These are phyloP conservation scores for Quercus lobata DNA, from an alignment of 331 rosid genomes.

Conservation along the genomic window DNA sequence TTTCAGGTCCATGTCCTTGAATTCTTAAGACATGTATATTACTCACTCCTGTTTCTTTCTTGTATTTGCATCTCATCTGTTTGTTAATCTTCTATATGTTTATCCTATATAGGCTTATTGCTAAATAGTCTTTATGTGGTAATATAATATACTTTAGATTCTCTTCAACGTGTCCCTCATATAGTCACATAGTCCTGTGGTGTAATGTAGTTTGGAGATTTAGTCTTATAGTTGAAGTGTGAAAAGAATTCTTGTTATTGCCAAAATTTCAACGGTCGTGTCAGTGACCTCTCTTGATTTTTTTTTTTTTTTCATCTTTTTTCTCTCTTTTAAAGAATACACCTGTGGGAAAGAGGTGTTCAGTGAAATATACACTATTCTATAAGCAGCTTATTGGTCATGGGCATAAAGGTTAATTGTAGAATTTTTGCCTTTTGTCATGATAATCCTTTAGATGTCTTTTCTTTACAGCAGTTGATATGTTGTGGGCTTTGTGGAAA, in stretches of 20 bases:
- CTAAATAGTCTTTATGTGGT: neutral
- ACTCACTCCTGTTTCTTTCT: neutral
- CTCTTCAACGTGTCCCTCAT: neutral
- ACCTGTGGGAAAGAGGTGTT: neutral
- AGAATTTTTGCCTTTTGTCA: neutral
- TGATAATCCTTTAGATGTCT: too few species aligned
- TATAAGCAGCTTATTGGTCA: neutral
- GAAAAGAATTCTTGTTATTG: neutral
- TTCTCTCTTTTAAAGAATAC: too few species aligned
- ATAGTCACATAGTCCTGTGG: neutral
- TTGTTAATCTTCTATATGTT: neutral
- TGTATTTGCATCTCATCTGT: neutral
- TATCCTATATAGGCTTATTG: neutral
- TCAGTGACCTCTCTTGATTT: neutral
- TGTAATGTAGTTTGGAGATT: neutral
- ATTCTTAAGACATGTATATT: slow-evolving; percentile 8
- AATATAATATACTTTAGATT: neutral
- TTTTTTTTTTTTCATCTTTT: too few species aligned
- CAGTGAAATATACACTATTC: neutral
- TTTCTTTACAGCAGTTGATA: too few species aligned
- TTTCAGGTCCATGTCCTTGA: neutral
- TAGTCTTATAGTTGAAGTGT: neutral
- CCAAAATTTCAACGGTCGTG: neutral
- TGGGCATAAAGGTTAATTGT: neutral
- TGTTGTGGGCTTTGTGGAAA: too few species aligned